Base-by-base conservation (phyloP, 108 stramenopile genomes). In the Cyclotella kingstonii region DNA sequence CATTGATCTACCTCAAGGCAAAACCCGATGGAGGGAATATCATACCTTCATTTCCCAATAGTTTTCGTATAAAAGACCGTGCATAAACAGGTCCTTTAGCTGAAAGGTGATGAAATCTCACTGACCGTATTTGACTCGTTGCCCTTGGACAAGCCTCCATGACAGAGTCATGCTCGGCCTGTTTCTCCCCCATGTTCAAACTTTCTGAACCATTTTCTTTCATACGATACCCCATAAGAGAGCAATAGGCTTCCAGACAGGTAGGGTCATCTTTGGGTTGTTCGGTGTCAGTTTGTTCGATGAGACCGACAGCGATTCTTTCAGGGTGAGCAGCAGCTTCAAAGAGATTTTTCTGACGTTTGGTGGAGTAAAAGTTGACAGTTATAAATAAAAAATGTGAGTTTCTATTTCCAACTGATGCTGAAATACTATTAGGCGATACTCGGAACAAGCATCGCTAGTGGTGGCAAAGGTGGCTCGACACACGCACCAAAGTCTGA, bases 41-140 rank as follows among this genome's bases (percentile, higher is more conserved):
- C 68, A 19, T 15, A 70, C 68, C 68, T 84, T 98, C 96, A 59
- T 96, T 94, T 25, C 92, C 84, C 53, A 98, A 64, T 23, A 95
- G 43, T 49, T 90, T 84, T 21, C 89, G 73, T 28, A 70, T 74
- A 57, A 90, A 68, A 7, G 74, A 77, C 22, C 93, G 77, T 11
- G 93, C 90, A 67, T 76, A 88, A 8, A 77, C 67, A 0, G 93
- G 93, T 2, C 93, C 93, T 56, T 84, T 90, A 48, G 89, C 83
- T 25, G 60, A 78, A 25, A 76, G 45, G 34, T 84, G 43, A 59
- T 82, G 71, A 58, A 87, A 72, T 4, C 79, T 54, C 5, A 91
- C 54, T 12, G 68, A 60, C 12, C 87, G 81, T 45, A 91, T 84
- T 43, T 91, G 87, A 38, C 23, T 23, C 26, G 31, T n/a, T 1